phyloP scores from a whole-genome alignment of 2,329 filamentous ascomycete species.

The Xylaria sp. region DNA sequence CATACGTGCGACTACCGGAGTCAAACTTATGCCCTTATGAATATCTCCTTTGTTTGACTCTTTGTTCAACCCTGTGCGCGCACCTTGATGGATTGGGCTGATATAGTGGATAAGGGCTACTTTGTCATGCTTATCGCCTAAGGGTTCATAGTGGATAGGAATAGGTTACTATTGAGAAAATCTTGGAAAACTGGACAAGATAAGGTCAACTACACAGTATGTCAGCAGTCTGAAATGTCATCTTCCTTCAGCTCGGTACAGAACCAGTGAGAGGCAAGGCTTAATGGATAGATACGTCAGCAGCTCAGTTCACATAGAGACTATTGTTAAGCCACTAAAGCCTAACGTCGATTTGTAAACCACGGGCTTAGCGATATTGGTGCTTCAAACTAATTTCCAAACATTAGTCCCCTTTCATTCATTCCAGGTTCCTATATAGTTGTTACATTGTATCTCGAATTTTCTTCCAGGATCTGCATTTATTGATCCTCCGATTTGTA shows the following conservation, averaged over 20 bases:
- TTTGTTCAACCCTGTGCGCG: background rate
- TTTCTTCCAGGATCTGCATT: background rate
- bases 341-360: background rate
- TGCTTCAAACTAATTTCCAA: background rate
- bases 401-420: background rate
- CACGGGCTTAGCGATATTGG: background rate
- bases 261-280: background rate
- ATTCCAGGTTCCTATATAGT: background rate
- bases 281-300: slow-evolving; percentile 29
- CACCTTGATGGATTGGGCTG: background rate
- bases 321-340: background rate
- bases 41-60: background rate
- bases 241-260: background rate
- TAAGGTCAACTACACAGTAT: slow-evolving; percentile 3
- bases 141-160: background rate
- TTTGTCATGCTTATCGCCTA: background rate
- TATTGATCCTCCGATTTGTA: background rate
- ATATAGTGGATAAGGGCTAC: background rate
- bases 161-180: background rate
- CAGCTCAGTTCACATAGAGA: slow-evolving; percentile 6
- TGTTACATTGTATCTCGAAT: too few species aligned
- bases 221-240: background rate
- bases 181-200: background rate
- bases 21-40: slow-evolving; percentile 12
- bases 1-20: background rate